phyloP scores from a whole-genome alignment of 805 yeast species.

The Myxozyma nipponensis region DNA sequence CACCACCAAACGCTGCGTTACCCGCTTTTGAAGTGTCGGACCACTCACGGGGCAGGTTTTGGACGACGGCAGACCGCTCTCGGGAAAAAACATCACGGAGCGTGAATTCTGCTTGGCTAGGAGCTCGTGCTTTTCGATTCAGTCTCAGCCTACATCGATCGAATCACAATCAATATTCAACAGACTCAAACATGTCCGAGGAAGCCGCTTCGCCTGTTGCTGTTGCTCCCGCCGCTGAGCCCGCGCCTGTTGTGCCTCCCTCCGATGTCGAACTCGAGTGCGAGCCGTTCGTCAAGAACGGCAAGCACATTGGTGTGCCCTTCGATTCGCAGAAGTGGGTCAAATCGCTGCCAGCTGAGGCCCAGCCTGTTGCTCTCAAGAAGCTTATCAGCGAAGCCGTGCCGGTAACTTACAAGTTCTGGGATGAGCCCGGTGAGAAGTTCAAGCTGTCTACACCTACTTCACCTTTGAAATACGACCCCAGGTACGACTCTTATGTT shows the following conservation, averaged over 20 bases:
- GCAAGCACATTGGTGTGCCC: neutral
- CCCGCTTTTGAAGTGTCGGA: no score
- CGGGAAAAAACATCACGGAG: no score
- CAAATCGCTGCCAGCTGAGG: neutral
- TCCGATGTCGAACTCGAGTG: no score
- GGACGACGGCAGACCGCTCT: no score
- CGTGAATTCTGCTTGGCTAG: no score
- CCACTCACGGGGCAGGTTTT: no score
- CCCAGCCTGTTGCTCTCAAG: neutral
- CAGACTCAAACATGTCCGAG: neutral
- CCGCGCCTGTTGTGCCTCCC: neutral
- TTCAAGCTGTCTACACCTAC: neutral
- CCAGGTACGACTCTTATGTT: no score
- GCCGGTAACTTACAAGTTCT: neutral
- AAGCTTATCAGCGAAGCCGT: neutral
- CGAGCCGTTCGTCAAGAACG: neutral
- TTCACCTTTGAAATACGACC: constrained; percentile 25
- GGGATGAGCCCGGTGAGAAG: neutral
- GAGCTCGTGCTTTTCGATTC: no score
- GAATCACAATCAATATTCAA: neutral
- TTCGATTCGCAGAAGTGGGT: neutral
- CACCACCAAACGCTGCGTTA: no score
- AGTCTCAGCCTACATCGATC: no score
- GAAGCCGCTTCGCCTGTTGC: neutral
- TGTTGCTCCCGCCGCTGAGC: neutral